Conservation (phyloP, 345 rosid genomes). For the Abelmoschus esculentus region DNA sequence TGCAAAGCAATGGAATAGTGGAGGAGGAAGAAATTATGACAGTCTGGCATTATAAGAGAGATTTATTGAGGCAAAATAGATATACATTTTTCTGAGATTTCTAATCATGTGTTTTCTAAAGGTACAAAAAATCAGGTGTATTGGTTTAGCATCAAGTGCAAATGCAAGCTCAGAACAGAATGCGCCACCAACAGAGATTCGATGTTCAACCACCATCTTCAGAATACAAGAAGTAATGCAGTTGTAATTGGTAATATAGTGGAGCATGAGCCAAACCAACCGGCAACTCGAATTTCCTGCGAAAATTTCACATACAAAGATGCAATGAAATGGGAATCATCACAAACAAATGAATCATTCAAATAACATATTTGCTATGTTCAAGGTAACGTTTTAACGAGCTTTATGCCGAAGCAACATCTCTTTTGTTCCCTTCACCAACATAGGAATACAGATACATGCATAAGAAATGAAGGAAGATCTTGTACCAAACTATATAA, state of each 20-base stretch:
- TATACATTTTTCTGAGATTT: neutral
- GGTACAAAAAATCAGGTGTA: neutral
- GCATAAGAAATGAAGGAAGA: neutral
- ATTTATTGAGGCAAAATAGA: neutral
- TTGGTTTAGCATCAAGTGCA: neutral
- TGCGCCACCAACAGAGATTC: constrained; percentile 5
- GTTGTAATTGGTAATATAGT: constrained; percentile 22
- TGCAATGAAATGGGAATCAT: neutral
- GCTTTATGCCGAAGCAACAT: neutral
- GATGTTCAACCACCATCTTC: constrained; percentile 26
- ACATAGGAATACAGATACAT: neutral
- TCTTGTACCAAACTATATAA: neutral
- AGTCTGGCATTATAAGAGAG: too few relatives aligned
- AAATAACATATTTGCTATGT: neutral
- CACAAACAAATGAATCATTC: constrained; percentile 1
- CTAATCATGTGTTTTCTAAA: too few relatives aligned
- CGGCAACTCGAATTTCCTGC: constrained; percentile 35
- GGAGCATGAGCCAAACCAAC: constrained; percentile 13
- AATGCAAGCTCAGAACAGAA: neutral
- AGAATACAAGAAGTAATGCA: constrained; percentile 24
- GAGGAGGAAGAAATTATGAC: neutral
- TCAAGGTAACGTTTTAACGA: neutral
- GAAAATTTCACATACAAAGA: constrained; percentile 5
- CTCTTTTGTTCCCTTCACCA: neutral
- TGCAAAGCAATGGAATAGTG: too few relatives aligned